Evolutionary conservation across 305 asterid species (phyloP), one percentile per base, ranked within the genome.

Genomic region (Nicotiana rustica): DNA sequence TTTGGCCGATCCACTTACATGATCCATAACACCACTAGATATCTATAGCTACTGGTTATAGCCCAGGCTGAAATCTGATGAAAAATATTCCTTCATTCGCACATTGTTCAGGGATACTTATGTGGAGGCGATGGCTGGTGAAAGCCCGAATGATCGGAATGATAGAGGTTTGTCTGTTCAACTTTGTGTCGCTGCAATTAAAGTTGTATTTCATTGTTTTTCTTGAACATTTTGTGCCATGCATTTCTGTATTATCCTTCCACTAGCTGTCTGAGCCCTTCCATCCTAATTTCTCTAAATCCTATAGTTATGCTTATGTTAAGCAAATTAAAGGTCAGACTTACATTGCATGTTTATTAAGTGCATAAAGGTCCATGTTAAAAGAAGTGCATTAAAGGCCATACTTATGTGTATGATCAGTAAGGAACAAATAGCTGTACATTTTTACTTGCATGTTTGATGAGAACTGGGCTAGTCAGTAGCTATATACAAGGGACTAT

Each of bases 61-160:
- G 44, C 47, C 17, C 52, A 56, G 64, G 29, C 47, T 52, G 17
- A 52, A 29, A 52, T 52, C 41, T 75, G 47, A 75, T 52, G 44
- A 44, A 56, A 65, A 68, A 73, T 85, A 52, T 83, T 81, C 61
- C 68, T 82, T 10, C 60, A 62, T 59, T 47, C 80, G 68, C 69
- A 78, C 84, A 77, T 84, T 52, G 21, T 15, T 13, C 87, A 96
- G 98, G 95, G 99, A 95, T 86, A 97, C 99, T 29, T 97, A 92
- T 86, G 94, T 97, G 86, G 92, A 91, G 90, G 91, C 86, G 57
- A 92, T 89, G 88, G 85, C 90, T 1, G 97, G 97, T 81, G 99
- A 97, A 90, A 93, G 90, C 84, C 98, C 99, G 12, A 95, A 97
- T 86, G 99, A 97, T 84, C 91, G 98, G 88, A 97, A 97, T 75